Evolutionary conservation across 2,329 filamentous ascomycete species (phyloP).

Genomic region (Seiridium cupressi): DNA sequence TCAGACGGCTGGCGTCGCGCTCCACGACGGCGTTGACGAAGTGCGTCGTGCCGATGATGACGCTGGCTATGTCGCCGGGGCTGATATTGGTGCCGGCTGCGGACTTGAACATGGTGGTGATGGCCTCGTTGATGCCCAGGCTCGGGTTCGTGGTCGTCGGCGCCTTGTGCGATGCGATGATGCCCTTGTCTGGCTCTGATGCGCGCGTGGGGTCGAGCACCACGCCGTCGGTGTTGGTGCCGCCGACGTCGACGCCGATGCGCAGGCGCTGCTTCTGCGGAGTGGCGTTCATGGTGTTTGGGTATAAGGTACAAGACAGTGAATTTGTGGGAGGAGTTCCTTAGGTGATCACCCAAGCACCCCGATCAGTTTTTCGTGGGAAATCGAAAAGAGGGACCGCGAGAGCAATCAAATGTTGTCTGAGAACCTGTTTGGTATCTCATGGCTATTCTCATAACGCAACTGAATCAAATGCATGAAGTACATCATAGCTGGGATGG

Average conservation of each 20-base stretch:
- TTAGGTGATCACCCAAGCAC: too few relatives aligned
- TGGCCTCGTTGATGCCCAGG: slow-evolving; percentile 42
- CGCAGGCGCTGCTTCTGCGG: slow-evolving; percentile 19
- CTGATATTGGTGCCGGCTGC: slow-evolving; percentile 13
- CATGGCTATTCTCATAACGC: not conserved
- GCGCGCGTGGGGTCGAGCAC: slow-evolving; percentile 41
- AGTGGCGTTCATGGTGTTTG: not conserved
- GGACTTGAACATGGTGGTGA: slow-evolving; percentile 38
- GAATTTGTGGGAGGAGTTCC: too few relatives aligned
- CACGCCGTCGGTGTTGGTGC: slow-evolving; percentile 54
- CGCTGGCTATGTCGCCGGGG: slow-evolving; percentile 39
- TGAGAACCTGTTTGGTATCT: not conserved
- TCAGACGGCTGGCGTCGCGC: slow-evolving; percentile 45
- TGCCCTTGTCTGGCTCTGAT: slow-evolving; percentile 27
- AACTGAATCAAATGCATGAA: not conserved
- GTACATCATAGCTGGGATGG: not conserved
- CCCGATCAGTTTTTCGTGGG: too few relatives aligned
- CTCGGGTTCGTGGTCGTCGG: slow-evolving; percentile 47
- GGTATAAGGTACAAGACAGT: too few relatives aligned
- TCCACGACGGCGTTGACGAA: slow-evolving; percentile 60
- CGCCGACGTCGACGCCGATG: slow-evolving; percentile 31
- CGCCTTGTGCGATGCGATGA: slow-evolving; percentile 43
- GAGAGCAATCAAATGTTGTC: too few relatives aligned
- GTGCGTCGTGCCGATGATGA: slow-evolving; percentile 56
- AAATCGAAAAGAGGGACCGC: too few relatives aligned